A percentile compares a stretch with the other conserved stretches of the same genome.
Conservation (phyloP, 2,329 filamentous ascomycete genomes). For the Penicillium sp. region DNA sequence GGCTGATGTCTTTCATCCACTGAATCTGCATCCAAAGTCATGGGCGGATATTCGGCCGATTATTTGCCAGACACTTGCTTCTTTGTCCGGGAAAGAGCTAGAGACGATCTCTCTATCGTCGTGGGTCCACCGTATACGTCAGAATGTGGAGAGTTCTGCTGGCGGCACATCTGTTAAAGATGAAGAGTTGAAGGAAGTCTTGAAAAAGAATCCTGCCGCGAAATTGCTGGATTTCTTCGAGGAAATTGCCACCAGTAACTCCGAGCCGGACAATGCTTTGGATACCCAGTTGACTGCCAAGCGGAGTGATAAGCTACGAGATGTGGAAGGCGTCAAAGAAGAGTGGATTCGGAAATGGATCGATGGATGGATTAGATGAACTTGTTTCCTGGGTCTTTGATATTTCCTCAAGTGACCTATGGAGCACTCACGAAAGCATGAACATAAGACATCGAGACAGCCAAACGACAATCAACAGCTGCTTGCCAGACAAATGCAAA, state of each 20-base stretch:
- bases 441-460: too few relatives aligned
- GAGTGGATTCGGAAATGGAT: constrained; percentile 37
- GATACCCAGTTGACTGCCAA: constrained; percentile 11
- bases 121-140: constrained; percentile 13
- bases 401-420: too few relatives aligned
- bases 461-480: too few relatives aligned
- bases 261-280: constrained; percentile 12
- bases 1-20: constrained; percentile 14
- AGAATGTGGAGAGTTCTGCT: constrained; percentile 8
- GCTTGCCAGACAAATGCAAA: too few relatives aligned
- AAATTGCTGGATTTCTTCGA: constrained; percentile 30
- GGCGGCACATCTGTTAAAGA: not conserved
- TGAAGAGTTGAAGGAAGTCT: constrained; percentile 6
- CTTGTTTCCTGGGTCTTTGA: not conserved
- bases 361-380: constrained; percentile 27
- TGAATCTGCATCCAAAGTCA: constrained; percentile 12
- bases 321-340: constrained; percentile 22
- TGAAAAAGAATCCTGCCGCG: constrained; percentile 25
- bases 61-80: not conserved
- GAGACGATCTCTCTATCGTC: not conserved
- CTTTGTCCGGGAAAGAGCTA: not conserved
- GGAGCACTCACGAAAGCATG: too few relatives aligned
- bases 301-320: constrained; percentile 24
- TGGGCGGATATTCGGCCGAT: constrained; percentile 9
- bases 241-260: not conserved